Base-by-base conservation (phyloP, 2,329 filamentous ascomycete species). In the Eutypella sp. region DNA sequence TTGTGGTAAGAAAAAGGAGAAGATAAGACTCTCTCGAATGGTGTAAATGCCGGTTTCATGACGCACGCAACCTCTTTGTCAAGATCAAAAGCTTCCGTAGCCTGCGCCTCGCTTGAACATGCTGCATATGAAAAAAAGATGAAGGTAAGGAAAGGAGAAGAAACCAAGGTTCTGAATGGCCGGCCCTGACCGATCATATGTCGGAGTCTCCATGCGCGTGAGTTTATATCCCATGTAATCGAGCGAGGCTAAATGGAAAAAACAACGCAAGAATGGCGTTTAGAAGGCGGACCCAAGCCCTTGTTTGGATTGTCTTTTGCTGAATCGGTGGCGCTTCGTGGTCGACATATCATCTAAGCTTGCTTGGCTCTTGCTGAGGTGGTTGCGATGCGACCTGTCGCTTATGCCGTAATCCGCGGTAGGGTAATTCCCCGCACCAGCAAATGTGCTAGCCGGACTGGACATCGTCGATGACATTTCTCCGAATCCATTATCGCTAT, bases 231-330 rank as follows among this genome's bases (percentile, higher is more conserved):
- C 42, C n/a, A n/a, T n/a, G 42, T 43, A 46, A 8, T 8, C 25
- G 25, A 13, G 47, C 25, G 40, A 18, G 44, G 45, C 52, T 44
- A 44, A 48, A 47, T 15, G 44, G 42, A 43, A 20, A 47, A 40
- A 50, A 37, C 20, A 38, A 34, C 29, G 42, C 34, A 39, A 24
- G 41, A 34, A 43, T 34, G 42, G 33, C 37, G 25, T 34, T 69
- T 61, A 95, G 63, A 96, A 96, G 42, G 89, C 87, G 41, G 91
- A 87, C 23, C 89, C 89, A 41, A 96, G 78, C n/a, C 92, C 91
- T 65, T 89, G 96, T 70, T 95, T 95, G 15, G 88, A 95, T 68
- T 96, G 89, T 56, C 92, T 78, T 69, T 93, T 93, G 70, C 90
- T 96, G 68, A 96, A 97, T 41, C 82, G 75, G 55, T 84, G 82